Conservation (phyloP, 2,329 filamentous ascomycete genomes). For the Claviceps spartinae region DNA sequence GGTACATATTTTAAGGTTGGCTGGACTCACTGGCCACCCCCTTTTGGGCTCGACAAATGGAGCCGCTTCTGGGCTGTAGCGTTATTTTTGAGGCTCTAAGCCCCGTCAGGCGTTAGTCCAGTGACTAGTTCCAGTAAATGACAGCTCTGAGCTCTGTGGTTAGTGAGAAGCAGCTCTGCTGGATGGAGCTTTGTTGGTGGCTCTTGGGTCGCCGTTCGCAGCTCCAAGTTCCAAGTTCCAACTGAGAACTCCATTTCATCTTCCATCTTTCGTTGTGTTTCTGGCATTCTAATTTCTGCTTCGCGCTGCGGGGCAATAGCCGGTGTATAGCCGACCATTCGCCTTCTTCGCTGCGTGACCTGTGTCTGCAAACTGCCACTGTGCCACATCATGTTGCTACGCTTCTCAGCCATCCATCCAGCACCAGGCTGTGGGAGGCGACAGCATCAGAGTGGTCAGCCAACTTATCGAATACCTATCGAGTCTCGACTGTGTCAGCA, state of each 20-base stretch:
- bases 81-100: too few species aligned
- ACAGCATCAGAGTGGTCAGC: background rate
- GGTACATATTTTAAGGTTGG: slow-evolving; percentile 13
- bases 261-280: too few species aligned
- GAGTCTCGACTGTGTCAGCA: background rate
- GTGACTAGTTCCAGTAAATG: too few species aligned
- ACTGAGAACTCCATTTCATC: too few species aligned
- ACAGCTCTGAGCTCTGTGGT: too few species aligned
- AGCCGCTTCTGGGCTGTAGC: too few species aligned
- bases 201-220: too few species aligned
- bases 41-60: slow-evolving; percentile 5
- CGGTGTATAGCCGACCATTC: background rate
- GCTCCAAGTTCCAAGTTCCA: too few species aligned
- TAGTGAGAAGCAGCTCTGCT: too few species aligned
- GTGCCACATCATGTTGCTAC: background rate
- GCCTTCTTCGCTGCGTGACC: background rate
- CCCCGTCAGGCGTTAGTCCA: too few species aligned
- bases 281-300: background rate
- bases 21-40: slow-evolving; percentile 15
- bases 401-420: background rate
- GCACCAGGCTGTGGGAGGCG: background rate
- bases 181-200: too few species aligned
- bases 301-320: background rate
- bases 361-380: background rate
- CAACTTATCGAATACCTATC: background rate